Conservation (phyloP, 768 basidiomycete genomes). For the Dictyophora rubrovolvata region DNA sequence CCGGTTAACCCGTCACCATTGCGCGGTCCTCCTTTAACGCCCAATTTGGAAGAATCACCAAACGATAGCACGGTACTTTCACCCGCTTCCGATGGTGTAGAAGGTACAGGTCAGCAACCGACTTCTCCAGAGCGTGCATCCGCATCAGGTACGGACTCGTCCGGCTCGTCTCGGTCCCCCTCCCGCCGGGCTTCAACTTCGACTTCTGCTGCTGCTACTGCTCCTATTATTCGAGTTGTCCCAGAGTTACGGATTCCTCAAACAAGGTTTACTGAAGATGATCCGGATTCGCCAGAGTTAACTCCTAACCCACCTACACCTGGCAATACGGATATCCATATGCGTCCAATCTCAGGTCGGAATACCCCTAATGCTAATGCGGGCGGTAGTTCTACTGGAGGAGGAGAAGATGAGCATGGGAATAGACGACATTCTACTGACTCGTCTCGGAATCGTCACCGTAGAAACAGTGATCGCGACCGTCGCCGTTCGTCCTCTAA, state of each 20-base stretch:
- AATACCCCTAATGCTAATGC: slow-evolving; percentile 11
- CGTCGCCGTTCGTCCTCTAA: slow-evolving; percentile 17
- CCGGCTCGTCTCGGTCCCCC: slow-evolving; percentile 68
- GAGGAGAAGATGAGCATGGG: neutral
- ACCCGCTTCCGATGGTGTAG: slow-evolving; percentile 37
- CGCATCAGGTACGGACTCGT: slow-evolving; percentile 53
- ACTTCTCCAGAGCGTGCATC: slow-evolving; percentile 21
- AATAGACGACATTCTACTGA: neutral
- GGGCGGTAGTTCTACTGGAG: neutral
- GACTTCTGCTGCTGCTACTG: neutral
- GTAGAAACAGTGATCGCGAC: slow-evolving; percentile 29
- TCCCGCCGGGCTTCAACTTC: slow-evolving; percentile 25
- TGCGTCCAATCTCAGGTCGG: slow-evolving; percentile 49
- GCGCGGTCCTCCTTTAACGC: slow-evolving; percentile 62
- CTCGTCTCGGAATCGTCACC: slow-evolving; percentile 5
- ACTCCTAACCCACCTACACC: slow-evolving; percentile 82
- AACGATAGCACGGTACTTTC: slow-evolving; percentile 47
- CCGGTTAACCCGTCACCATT: slow-evolving; percentile 58
- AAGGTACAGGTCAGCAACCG: slow-evolving; percentile 20
- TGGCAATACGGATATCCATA: slow-evolving; percentile 68
- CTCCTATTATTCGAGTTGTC: neutral
- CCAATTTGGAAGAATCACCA: slow-evolving; percentile 58
- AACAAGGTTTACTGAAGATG: slow-evolving; percentile 43
- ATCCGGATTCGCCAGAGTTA: slow-evolving; percentile 50
- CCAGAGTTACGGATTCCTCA: neutral